These are phyloP conservation scores for Lophium mytilinum DNA, from an alignment of 495 filamentous ascomycete species.

Conservation along the genomic window DNA sequence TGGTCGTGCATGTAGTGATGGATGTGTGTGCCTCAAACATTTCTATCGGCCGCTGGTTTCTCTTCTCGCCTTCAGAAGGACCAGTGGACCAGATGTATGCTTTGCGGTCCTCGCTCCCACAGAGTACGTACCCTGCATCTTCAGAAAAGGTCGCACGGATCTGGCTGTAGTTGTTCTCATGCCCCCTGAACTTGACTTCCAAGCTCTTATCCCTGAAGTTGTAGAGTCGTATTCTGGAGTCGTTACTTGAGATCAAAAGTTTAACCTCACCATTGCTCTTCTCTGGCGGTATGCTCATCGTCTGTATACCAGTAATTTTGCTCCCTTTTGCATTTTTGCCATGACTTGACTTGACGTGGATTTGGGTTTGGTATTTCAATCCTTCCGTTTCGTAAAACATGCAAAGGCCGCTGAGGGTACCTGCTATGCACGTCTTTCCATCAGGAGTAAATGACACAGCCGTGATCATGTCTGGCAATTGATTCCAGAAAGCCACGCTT, in stretches of 20 bases:
- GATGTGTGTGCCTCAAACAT: conserved; percentile 82
- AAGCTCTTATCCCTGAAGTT: conserved; percentile 74
- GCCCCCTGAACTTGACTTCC: conserved; percentile 85
- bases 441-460: conserved; percentile 91
- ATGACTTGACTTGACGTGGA: conserved; percentile 81
- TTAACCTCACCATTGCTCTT: conserved; percentile 68
- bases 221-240: conserved; percentile 89
- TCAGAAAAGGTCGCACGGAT: conserved; percentile 86
- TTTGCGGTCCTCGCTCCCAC: conserved; percentile 84
- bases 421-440: conserved; percentile 82
- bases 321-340: conserved; percentile 93
- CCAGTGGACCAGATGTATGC: conserved; percentile 81
- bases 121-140: conserved; percentile 80
- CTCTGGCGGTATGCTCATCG: conserved; percentile 53
- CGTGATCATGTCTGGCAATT: conserved; percentile 82
- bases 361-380: conserved; percentile 70
- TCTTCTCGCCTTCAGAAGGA: conserved; percentile 51
- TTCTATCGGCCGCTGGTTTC: conserved; percentile 73
- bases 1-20: conserved; percentile 77
- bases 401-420: conserved; percentile 76
- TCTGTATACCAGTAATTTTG: conserved; percentile 93
- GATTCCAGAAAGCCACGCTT: conserved; percentile 76
- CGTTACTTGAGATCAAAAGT: conserved; percentile 87
- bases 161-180: conserved; percentile 86
- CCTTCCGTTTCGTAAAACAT: conserved; percentile 95